Evolutionary conservation across 2,329 filamentous ascomycete species (phyloP), one percentile per base, ranked within the genome.

Genomic region (Ceratocystis cubensis): DNA sequence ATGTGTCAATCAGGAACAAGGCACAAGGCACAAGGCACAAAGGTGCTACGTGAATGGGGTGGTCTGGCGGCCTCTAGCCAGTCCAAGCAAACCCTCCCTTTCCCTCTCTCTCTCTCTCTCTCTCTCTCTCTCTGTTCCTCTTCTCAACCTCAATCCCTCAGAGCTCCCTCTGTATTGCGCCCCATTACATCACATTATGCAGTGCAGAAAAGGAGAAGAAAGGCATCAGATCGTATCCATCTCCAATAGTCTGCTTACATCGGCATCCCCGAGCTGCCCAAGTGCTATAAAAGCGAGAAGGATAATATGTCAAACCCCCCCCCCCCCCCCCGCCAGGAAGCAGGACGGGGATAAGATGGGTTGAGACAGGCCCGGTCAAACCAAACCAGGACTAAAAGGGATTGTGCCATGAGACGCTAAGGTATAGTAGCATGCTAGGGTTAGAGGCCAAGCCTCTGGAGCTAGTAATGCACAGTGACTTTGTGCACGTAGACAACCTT

Each of bases 1-100:
- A 56, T 56, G 50, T 56, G 50, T 28, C 20, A 56, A 28, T 56
- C 50, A 56, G 50, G 50, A 56, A 28, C 50, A 56, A n/a, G 37
- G 37, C 37, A 41, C 37, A 56, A n/a, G 37, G 37, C 37, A 41
- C 37, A 50, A n/a, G 22, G n/a, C 48, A 25, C 22, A 25, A n/a
- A 53, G 22, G 48, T 25, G n/a, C n/a, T 3, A 25, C 48, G 20
- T 8, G 48, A 22, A 53, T 20, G 22, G 6, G 8, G 13, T 41
- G 10, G n/a, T 25, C 50, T 25, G 50, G 50, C 50, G 50, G 50
- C 50, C 50, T 56, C 50, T 25, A 20, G 20, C 5, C 10, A 15
- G 20, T 25, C 50, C 48, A 53, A 25, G 28, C 50, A 48, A 48
- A 22, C n/a, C 46, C 46, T 10, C 46, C 46, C 46, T 22, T 22